Percentiles rank a stretch among this genome's conserved stretches.
These are phyloP conservation scores for Periconia sp. DNA, from an alignment of 2,329 filamentous ascomycete genomes.

Conservation along the genomic window DNA sequence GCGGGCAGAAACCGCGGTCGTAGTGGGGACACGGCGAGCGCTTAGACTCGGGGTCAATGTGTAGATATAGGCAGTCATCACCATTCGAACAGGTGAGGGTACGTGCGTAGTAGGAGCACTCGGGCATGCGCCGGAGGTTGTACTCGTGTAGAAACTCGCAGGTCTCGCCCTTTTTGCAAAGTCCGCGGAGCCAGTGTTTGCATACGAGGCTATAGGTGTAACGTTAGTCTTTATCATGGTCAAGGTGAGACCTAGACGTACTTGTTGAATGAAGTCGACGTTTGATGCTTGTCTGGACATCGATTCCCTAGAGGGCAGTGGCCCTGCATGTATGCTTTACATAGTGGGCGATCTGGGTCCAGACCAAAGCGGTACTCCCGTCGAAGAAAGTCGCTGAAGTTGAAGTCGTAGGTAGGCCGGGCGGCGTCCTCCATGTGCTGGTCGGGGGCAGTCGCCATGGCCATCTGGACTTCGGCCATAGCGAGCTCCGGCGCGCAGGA, in stretches of 20 bases:
- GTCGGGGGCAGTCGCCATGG: conserved; percentile 25
- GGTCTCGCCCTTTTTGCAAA: conserved; percentile 95
- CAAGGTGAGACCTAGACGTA: conserved; percentile 43
- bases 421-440: conserved; percentile 36
- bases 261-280: conserved; percentile 69
- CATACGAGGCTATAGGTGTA: conserved; percentile 73
- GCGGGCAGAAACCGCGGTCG: conserved; percentile 90
- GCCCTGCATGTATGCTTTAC: conserved; percentile 83
- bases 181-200: conserved; percentile 96
- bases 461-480: conserved; percentile 41
- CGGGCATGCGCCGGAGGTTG: conserved; percentile 96
- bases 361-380: conserved; percentile 85
- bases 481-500: conserved; percentile 1
- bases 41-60: conserved; percentile 83
- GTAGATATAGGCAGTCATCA: conserved; percentile 93
- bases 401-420: conserved; percentile 68
- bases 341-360: conserved; percentile 71
- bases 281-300: conserved; percentile 83
- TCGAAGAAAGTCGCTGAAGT: conserved; percentile 84
- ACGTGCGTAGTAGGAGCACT: conserved; percentile 94
- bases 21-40: conserved; percentile 73
- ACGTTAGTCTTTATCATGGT: conserved; percentile 1
- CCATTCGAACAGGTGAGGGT: conserved; percentile 96
- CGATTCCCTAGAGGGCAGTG: conserved; percentile 84
- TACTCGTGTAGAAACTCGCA: conserved; percentile 99